These are phyloP conservation scores for Colletotrichum noveboracense DNA, from an alignment of 2,329 filamentous ascomycete species.

Conservation along the genomic window DNA sequence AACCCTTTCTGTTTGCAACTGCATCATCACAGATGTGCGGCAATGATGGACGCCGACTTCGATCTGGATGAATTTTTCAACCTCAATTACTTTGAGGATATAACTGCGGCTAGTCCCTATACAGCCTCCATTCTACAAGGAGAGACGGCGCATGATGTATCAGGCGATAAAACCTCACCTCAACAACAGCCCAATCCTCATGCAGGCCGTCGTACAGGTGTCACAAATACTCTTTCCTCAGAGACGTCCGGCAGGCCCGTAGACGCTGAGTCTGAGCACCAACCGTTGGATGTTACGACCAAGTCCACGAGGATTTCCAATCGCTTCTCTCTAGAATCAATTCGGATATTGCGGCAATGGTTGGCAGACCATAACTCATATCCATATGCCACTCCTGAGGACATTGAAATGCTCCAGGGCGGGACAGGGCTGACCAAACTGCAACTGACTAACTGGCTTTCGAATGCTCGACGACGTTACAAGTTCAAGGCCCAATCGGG, in stretches of 20 bases:
- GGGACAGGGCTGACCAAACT: background rate
- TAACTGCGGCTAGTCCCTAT: background rate
- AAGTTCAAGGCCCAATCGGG: background rate
- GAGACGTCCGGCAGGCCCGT: fast-evolving
- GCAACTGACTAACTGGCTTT: background rate
- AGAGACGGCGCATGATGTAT: background rate
- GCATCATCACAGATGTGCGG: no score
- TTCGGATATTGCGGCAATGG: background rate
- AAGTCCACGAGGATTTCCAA: background rate
- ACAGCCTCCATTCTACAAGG: background rate
- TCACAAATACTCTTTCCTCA: background rate
- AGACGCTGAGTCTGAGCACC: background rate
- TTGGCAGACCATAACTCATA: background rate
- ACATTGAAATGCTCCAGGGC: background rate
- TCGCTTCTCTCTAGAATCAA: background rate
- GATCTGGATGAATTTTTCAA: background rate
- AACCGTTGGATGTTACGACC: background rate
- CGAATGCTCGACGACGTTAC: background rate
- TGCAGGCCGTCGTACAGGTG: background rate
- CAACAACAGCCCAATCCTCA: background rate
- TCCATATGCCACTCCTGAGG: background rate
- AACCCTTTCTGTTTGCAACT: no score
- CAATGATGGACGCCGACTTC: background rate
- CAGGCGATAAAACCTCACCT: background rate
- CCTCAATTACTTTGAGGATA: background rate